Conservation (phyloP, 2,329 filamentous ascomycete species). For the Huntiella bhutanensis region DNA sequence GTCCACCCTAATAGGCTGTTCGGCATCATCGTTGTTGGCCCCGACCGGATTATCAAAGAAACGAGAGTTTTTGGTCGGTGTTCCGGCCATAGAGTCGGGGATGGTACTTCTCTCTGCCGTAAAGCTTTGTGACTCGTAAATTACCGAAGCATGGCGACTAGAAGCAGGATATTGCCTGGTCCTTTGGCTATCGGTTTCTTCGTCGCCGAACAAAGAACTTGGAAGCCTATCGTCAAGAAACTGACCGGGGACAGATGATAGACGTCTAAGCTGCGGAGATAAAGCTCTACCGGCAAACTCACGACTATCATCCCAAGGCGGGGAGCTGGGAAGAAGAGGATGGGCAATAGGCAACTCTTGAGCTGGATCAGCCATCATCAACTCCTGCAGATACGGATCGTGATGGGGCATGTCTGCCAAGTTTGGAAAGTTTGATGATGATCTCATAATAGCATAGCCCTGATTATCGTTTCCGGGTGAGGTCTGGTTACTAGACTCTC, state of each 20-base stretch:
- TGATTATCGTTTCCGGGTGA: no score
- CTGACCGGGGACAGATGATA: constrained; percentile 4
- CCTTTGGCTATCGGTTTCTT: constrained; percentile 10
- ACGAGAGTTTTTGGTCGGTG: background rate
- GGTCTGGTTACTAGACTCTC: no score
- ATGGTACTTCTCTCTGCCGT: background rate
- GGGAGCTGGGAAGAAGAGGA: background rate
- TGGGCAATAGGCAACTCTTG: background rate
- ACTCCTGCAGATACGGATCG: background rate
- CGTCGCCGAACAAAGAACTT: constrained; percentile 6
- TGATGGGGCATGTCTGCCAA: background rate
- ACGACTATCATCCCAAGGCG: background rate
- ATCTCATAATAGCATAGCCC: constrained; percentile 5
- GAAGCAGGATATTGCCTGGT: constrained; percentile 1
- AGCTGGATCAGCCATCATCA: background rate
- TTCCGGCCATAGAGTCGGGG: background rate
- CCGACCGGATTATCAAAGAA: no score
- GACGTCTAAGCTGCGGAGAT: background rate
- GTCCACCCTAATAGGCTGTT: no score
- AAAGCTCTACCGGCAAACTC: no score
- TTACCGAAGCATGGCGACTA: background rate
- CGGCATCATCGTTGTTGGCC: no score
- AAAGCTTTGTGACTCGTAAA: background rate
- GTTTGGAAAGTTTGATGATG: constrained; percentile 8
- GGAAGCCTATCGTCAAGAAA: constrained; percentile 7